These are phyloP conservation scores for Aaosphaeria arxii DNA, from an alignment of 2,329 filamentous ascomycete species.

Conservation along the genomic window DNA sequence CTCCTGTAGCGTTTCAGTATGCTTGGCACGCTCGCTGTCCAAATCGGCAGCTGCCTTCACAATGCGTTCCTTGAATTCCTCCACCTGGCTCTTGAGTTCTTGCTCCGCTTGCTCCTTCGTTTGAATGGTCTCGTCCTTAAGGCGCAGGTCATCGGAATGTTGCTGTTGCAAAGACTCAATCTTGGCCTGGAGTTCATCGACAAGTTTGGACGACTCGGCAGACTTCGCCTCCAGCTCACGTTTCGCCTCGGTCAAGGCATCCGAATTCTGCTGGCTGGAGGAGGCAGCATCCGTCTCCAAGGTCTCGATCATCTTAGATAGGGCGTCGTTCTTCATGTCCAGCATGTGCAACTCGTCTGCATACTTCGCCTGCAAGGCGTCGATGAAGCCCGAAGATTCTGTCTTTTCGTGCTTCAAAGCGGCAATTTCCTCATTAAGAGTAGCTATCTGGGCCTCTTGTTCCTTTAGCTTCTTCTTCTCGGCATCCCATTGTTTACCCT, in stretches of 20 bases:
- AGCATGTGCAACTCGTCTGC: constrained; percentile 21
- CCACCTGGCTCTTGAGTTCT: constrained; percentile 23
- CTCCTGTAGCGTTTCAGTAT: constrained; percentile 20
- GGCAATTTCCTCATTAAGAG: constrained; percentile 20
- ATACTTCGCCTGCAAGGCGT: constrained; percentile 24
- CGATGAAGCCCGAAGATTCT: constrained; percentile 20
- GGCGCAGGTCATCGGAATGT: constrained; percentile 29
- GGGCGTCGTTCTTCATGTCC: constrained; percentile 26
- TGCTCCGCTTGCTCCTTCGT: constrained; percentile 19
- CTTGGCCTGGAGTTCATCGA: constrained; percentile 32
- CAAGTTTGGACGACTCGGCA: constrained; percentile 24
- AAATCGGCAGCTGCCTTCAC: constrained; percentile 26
- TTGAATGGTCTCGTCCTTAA: constrained; percentile 29
- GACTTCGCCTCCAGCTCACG: constrained; percentile 24
- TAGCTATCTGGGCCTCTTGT: constrained; percentile 25
- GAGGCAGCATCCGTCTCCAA: constrained; percentile 20
- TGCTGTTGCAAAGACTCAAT: constrained; percentile 25
- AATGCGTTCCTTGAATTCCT: constrained; percentile 25
- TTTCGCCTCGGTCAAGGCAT: constrained; percentile 21
- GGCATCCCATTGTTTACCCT: constrained; percentile 32
- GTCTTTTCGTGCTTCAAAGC: constrained; percentile 21
- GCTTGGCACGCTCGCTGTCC: constrained; percentile 25
- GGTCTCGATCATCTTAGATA: constrained; percentile 22
- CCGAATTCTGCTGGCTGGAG: constrained; percentile 17
- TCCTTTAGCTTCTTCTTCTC: constrained; percentile 35